Conservation (phyloP, 116 monocot species). For the Cymodocea nodosa region DNA sequence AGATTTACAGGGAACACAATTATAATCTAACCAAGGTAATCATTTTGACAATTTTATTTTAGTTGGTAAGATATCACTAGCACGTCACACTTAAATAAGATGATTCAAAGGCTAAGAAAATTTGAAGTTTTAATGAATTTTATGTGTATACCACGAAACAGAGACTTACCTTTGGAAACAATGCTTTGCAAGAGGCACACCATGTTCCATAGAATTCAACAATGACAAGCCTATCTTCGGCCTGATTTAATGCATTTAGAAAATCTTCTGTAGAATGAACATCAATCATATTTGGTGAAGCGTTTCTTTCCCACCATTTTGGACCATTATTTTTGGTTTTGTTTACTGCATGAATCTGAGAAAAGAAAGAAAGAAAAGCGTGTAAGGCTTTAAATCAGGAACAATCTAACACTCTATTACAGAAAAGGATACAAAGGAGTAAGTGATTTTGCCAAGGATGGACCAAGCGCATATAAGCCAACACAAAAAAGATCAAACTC, state of each 20-base stretch:
- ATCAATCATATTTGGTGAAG: constrained; percentile 64
- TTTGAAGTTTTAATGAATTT: no score
- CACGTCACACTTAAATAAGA: background rate
- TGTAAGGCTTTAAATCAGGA: no score
- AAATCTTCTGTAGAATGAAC: constrained; percentile 71
- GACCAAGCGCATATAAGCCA: no score
- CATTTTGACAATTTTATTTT: no score
- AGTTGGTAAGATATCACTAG: no score
- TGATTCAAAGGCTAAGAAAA: background rate
- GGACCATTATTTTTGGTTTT: constrained; percentile 39
- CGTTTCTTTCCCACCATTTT: constrained; percentile 89
- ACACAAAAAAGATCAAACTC: no score
- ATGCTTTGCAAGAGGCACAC: constrained; percentile 50
- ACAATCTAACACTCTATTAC: no score
- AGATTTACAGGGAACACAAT: no score
- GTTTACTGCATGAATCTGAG: constrained; percentile 45
- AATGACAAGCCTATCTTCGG: constrained; percentile 68
- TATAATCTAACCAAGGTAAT: no score
- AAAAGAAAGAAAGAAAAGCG: background rate
- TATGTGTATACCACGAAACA: background rate
- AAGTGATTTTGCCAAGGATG: no score
- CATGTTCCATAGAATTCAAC: constrained; percentile 45
- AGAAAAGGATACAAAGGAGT: no score
- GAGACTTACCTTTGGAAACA: constrained; percentile 63
- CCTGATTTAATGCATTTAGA: constrained; percentile 43